Percentiles rank a stretch among this genome's conserved stretches.
These are phyloP conservation scores for Entomortierella beljakovae DNA, from an alignment of 192 early-diverging fungal genomes.

Conservation along the genomic window DNA sequence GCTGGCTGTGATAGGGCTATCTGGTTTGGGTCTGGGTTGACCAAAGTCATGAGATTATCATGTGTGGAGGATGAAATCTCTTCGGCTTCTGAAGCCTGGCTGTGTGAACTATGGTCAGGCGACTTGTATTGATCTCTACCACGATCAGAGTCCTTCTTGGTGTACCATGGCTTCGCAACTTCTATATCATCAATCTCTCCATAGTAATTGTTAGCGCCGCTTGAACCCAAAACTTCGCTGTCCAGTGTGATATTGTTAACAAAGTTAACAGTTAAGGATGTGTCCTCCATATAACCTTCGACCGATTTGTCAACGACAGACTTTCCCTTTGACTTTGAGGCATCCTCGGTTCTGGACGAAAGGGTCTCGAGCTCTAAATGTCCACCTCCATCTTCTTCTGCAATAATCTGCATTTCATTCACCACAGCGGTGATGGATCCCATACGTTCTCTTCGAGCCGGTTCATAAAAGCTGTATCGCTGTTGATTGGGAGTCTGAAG, in stretches of 20 bases:
- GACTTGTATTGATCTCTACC: conserved; percentile 16
- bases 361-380: background rate
- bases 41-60: conserved; percentile 1
- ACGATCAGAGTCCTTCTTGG: conserved; percentile 6
- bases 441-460: conserved; percentile 36
- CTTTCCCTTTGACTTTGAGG: background rate
- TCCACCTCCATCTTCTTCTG: conserved; percentile 11
- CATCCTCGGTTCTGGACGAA: background rate
- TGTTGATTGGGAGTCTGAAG: conserved; percentile 15
- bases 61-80: background rate
- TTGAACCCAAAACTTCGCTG: background rate
- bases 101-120: conserved; percentile 14
- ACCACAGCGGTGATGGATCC: conserved; percentile 33
- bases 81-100: background rate
- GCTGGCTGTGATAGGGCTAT: background rate
- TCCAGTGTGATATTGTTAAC: background rate
- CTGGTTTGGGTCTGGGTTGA: background rate
- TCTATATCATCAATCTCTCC: conserved; percentile 21
- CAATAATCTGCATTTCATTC: conserved; percentile 33
- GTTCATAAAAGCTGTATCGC: conserved; percentile 20
- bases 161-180: conserved; percentile 19
- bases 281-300: background rate
- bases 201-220: conserved; percentile 7
- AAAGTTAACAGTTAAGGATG: background rate
- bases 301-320: background rate